Conservation (phyloP, 2,329 filamentous ascomycete genomes). For the Lasiodiplodia gonubiensis region DNA sequence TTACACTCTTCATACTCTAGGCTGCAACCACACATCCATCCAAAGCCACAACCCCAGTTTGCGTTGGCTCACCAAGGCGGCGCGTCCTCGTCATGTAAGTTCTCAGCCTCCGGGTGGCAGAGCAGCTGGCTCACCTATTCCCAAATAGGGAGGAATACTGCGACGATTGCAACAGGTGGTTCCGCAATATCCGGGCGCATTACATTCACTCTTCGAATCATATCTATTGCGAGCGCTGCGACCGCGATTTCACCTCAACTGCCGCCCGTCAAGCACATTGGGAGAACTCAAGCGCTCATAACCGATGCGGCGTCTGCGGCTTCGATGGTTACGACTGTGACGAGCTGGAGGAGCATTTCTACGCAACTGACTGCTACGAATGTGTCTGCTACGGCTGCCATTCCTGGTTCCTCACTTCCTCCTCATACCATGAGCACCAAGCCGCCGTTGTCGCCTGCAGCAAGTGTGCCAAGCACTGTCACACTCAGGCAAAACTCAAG, state of each 20-base stretch:
- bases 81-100: constrained; percentile 12
- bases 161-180: background rate
- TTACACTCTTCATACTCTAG: background rate
- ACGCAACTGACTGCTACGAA: background rate
- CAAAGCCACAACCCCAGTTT: background rate
- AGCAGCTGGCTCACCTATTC: background rate
- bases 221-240: constrained; percentile 14
- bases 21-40: background rate
- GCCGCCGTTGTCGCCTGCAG: background rate
- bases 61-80: background rate
- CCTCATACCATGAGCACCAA: background rate
- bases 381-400: constrained; percentile 1
- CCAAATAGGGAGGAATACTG: constrained; percentile 7
- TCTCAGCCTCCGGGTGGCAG: background rate
- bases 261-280: constrained; percentile 1
- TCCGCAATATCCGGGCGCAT: constrained; percentile 13
- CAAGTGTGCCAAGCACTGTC: constrained; percentile 10
- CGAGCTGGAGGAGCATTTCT: background rate
- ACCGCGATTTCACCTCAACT: constrained; percentile 3
- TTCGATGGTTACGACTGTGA: constrained; percentile 5
- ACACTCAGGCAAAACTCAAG: background rate
- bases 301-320: constrained; percentile 10
- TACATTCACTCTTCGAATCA: background rate
- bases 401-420: background rate
- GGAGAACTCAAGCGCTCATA: constrained; percentile 7